Conservation (phyloP, 169 alveolate genomes). For the Cryptosporidium ryanae region DNA sequence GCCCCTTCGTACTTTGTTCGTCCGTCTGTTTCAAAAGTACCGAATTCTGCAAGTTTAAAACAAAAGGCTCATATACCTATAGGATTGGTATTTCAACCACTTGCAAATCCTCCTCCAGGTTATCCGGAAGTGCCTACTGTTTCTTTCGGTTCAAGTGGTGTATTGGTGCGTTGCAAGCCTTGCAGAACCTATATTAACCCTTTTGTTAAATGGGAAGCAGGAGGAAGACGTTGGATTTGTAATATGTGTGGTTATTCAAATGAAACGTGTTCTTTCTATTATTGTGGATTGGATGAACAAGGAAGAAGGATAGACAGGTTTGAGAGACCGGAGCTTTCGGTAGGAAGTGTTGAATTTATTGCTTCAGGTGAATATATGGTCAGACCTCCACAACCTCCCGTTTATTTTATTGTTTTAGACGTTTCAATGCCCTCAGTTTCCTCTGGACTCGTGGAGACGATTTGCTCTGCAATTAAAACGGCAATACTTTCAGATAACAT, state of each 20-base stretch:
- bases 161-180: conserved; percentile 89
- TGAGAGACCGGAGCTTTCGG: conserved; percentile 90
- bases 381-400: conserved; percentile 97
- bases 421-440: conserved; percentile 91
- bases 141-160: conserved; percentile 88
- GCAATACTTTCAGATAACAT: conserved; percentile 81
- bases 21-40: conserved; percentile 69
- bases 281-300: conserved; percentile 75
- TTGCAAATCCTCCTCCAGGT: conserved; percentile 86
- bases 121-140: conserved; percentile 88
- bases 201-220: conserved; percentile 92
- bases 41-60: conserved; percentile 79
- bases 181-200: conserved; percentile 96
- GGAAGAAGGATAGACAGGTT: conserved; percentile 89
- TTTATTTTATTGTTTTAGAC: conserved; percentile 90
- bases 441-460: conserved; percentile 90
- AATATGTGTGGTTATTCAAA: conserved; percentile 94
- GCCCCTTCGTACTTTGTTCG: conserved; percentile 71
- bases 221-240: conserved; percentile 96
- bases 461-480: conserved; percentile 87
- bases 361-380: conserved; percentile 97
- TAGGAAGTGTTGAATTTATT: conserved; percentile 94
- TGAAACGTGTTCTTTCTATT: conserved; percentile 87
- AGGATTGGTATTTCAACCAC: conserved; percentile 85
- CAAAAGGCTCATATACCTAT: conserved; percentile 86